phyloP scores from a whole-genome alignment of 495 filamentous ascomycete genomes.

The Penicillium psychrofluorescens region DNA sequence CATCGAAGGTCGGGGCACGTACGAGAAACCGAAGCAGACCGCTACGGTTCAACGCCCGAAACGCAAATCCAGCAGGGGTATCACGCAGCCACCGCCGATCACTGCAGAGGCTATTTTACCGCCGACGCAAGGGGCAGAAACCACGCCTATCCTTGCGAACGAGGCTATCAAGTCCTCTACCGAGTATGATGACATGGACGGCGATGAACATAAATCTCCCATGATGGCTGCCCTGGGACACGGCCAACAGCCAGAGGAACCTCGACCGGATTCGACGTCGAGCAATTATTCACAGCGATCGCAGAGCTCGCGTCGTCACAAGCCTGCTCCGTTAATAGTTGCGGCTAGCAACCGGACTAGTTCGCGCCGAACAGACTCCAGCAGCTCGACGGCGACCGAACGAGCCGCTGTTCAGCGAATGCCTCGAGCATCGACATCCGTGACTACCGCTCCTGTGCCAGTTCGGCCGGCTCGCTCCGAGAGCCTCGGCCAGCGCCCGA shows the following conservation, averaged over 20 bases:
- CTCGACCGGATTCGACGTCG: conserved; percentile 19
- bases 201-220: conserved; percentile 14
- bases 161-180: conserved; percentile 16
- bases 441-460: conserved; percentile 17
- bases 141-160: conserved; percentile 15
- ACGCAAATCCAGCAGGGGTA: conserved; percentile 25
- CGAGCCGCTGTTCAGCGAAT: conserved; percentile 48
- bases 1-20: conserved; percentile 31
- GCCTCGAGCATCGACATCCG: conserved; percentile 25
- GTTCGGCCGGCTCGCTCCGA: conserved; percentile 27
- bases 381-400: conserved; percentile 24
- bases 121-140: conserved; percentile 25
- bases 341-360: conserved; percentile 8
- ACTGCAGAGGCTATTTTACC: conserved; percentile 15
- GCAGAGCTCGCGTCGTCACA: conserved; percentile 20
- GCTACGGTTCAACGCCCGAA: conserved; percentile 26
- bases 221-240: conserved; percentile 3
- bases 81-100: conserved; percentile 17
- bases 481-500: conserved; percentile 45
- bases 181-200: conserved; percentile 12
- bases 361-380: too few relatives aligned
- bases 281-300: conserved; percentile 31
- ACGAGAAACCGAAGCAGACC: conserved; percentile 24
- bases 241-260: neutral
- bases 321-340: conserved; percentile 20